Percentiles rank a stretch among this genome's conserved stretches.
phyloP scores from a whole-genome alignment of 371 early-diverging fungal genomes.

The Massospora cicadina region DNA sequence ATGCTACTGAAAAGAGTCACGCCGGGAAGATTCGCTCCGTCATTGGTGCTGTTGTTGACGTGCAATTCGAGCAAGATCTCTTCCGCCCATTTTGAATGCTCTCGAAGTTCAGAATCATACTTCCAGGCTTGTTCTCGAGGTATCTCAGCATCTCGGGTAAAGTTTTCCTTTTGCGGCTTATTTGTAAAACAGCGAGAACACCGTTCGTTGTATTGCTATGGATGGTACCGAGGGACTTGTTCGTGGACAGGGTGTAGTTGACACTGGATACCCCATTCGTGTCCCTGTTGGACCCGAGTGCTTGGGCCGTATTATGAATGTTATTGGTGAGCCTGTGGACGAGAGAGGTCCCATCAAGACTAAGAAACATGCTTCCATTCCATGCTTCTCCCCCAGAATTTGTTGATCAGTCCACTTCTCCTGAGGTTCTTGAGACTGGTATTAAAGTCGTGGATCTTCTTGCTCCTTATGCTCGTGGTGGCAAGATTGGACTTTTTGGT shows the following conservation, averaged over 20 bases:
- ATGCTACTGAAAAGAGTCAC: slow-evolving; percentile 20
- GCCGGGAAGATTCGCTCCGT: slow-evolving; percentile 61
- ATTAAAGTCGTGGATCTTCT: slow-evolving; percentile 98
- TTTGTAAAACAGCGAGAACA: slow-evolving; percentile 58
- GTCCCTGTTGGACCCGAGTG: slow-evolving; percentile 91
- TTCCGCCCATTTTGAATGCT: slow-evolving; percentile 93
- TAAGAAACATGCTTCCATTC: slow-evolving; percentile 70
- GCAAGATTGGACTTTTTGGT: slow-evolving; percentile 97
- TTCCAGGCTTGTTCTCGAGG: slow-evolving; percentile 86
- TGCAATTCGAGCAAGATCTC: slow-evolving; percentile 82
- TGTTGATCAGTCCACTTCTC: slow-evolving; percentile 90
- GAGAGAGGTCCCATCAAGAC: slow-evolving; percentile 93
- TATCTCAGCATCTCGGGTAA: slow-evolving; percentile 83
- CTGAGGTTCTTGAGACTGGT: slow-evolving; percentile 93
- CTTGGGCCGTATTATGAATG: slow-evolving; percentile 95
- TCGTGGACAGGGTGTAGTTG: slow-evolving; percentile 88
- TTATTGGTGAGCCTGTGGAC: slow-evolving; percentile 95
- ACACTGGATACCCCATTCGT: slow-evolving; percentile 87
- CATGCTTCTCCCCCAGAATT: slow-evolving; percentile 89
- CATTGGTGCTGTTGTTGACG: slow-evolving; percentile 97
- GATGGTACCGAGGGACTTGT: slow-evolving; percentile 87
- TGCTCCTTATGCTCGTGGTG: slow-evolving; percentile 94
- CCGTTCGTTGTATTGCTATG: slow-evolving; percentile 97
- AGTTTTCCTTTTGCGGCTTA: background rate
- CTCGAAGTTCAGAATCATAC: slow-evolving; percentile 79